A percentile compares a stretch with the other conserved stretches of the same genome.
Evolutionary conservation across 306 rosid genomes (phyloP).

Genomic region (Adenanthera pavonina): DNA sequence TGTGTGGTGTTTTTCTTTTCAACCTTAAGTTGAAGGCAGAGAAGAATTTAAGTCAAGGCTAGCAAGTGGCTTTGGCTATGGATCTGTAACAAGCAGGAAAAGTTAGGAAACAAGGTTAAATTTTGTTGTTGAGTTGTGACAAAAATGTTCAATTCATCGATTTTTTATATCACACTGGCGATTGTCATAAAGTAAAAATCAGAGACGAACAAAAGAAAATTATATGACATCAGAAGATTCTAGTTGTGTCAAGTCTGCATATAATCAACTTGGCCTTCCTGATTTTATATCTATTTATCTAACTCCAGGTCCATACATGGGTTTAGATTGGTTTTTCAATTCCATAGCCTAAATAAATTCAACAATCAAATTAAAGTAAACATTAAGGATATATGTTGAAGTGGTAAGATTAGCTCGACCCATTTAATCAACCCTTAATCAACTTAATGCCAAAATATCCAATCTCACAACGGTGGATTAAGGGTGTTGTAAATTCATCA

Average conservation of each 20-base stretch:
- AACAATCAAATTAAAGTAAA: slow-evolving; percentile 1
- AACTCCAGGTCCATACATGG: background rate
- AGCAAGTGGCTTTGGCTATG: background rate
- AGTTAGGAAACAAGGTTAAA: background rate
- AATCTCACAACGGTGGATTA: background rate
- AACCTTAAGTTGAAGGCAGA: background rate
- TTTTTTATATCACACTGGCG: background rate
- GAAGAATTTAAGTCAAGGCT: background rate
- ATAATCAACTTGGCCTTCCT: background rate
- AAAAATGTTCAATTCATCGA: background rate
- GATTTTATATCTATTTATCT: background rate
- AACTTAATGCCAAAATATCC: background rate
- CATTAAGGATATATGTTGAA: background rate
- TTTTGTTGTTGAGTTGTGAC: background rate
- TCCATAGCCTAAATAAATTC: background rate
- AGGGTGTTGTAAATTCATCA: too few species aligned
- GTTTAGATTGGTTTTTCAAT: background rate
- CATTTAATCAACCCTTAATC: background rate
- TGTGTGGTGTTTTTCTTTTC: too few species aligned
- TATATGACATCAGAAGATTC: background rate
- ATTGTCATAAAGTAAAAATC: background rate
- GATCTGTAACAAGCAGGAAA: background rate
- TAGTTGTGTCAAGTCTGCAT: background rate
- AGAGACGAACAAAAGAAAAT: background rate
- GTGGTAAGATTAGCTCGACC: background rate